Evolutionary conservation across 2,329 filamentous ascomycete genomes (phyloP).

Genomic region (Aurifilum marmelostoma): DNA sequence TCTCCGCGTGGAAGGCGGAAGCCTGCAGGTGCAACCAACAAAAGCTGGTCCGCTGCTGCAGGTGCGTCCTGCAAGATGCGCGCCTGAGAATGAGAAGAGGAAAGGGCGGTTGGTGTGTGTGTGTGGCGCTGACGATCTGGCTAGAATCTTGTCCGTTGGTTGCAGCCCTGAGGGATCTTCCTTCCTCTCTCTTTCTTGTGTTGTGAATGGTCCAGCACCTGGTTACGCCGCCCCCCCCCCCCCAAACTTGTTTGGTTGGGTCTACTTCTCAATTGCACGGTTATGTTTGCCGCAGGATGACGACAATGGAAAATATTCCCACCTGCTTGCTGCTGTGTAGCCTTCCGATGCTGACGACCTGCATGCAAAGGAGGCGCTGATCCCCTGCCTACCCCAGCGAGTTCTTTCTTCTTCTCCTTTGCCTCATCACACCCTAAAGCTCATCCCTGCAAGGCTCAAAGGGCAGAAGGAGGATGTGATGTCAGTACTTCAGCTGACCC

Average conservation of each 20-base stretch:
- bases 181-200: too few species aligned
- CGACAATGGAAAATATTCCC: background rate
- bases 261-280: background rate
- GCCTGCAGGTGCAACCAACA: background rate
- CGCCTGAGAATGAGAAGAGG: background rate
- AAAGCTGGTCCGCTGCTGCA: background rate
- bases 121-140: background rate
- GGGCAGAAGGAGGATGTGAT: background rate
- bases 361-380: background rate
- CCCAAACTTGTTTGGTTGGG: background rate
- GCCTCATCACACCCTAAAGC: background rate
- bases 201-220: background rate
- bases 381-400: background rate
- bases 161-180: background rate
- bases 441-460: background rate
- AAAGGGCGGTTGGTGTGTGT: background rate
- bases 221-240: background rate
- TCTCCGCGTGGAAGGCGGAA: background rate
- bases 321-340: background rate
- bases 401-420: background rate
- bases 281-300: background rate
- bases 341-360: background rate
- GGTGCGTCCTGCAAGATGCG: background rate
- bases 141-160: background rate
- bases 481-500: background rate